Conservation (phyloP, 140 eudicot genomes). For the Erigeron philadelphicus region DNA sequence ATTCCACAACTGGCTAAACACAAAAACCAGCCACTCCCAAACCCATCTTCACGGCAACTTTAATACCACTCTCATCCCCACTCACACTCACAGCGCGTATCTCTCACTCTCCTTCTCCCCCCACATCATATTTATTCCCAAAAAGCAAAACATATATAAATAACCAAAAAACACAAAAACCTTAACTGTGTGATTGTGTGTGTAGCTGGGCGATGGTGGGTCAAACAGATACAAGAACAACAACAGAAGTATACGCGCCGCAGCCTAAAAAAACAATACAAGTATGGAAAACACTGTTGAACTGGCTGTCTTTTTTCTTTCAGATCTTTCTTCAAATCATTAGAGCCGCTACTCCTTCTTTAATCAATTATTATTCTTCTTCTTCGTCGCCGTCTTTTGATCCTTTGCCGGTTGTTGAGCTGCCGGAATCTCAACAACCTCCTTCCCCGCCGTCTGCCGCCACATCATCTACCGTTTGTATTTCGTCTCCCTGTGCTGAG, state of each 20-base stretch:
- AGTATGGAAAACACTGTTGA: constrained; percentile 69
- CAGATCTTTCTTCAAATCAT: constrained; percentile 97
- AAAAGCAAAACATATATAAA: background rate
- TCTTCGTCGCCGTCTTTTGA: constrained; percentile 53
- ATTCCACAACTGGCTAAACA: constrained; percentile 22
- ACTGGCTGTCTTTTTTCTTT: constrained; percentile 80
- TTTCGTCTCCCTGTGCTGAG: constrained; percentile 24
- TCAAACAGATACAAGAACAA: constrained; percentile 30
- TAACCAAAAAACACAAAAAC: background rate
- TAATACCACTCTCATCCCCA: background rate
- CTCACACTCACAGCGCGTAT: constrained; percentile 28
- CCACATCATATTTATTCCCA: constrained; percentile 17
- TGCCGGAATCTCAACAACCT: constrained; percentile 36
- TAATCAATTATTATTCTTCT: constrained; percentile 43
- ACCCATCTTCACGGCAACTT: constrained; percentile 32
- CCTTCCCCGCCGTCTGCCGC: constrained; percentile 38
- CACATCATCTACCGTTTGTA: constrained; percentile 12
- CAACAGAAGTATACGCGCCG: constrained; percentile 52
- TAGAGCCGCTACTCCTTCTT: constrained; percentile 74
- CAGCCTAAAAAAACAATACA: constrained; percentile 52
- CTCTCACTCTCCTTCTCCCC: constrained; percentile 23
- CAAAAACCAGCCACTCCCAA: constrained; percentile 11
- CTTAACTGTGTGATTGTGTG: background rate
- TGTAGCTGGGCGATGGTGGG: constrained; percentile 50
- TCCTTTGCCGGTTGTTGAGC: constrained; percentile 76